Evolutionary conservation across 2,329 filamentous ascomycete species (phyloP).

Genomic region (Aspergillus pseudonomiae): DNA sequence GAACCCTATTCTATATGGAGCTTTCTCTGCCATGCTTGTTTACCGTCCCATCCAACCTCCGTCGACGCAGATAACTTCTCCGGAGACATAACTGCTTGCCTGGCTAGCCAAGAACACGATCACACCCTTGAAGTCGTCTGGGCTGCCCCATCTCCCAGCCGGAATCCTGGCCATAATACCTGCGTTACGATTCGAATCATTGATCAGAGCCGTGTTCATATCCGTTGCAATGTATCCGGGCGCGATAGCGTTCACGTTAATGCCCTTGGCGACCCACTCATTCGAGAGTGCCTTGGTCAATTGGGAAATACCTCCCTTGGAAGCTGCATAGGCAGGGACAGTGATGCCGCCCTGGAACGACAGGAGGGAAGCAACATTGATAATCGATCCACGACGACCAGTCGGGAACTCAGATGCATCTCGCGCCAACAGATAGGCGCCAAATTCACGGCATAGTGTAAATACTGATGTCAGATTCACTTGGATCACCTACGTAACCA

Average conservation of each 20-base stretch:
- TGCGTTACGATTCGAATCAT: conserved; percentile 68
- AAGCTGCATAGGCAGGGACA: conserved; percentile 83
- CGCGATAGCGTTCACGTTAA: conserved; percentile 85
- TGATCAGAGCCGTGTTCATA: conserved; percentile 84
- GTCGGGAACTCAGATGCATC: conserved; percentile 37
- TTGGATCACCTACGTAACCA: conserved; percentile 67
- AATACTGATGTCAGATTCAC: conserved; percentile 86
- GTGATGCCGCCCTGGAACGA: conserved; percentile 85
- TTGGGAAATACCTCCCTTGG: conserved; percentile 83
- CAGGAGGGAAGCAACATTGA: conserved; percentile 82
- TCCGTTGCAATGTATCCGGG: conserved; percentile 92
- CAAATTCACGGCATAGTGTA: conserved; percentile 37
- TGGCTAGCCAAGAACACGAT: conserved; percentile 75
- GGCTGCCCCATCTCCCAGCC: conserved; percentile 77
- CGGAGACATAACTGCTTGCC: conserved; percentile 79
- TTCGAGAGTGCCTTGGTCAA: conserved; percentile 83
- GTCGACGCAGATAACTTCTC: conserved; percentile 81
- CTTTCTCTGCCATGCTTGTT: background rate
- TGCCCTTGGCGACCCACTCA: conserved; percentile 78
- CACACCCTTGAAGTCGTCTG: conserved; percentile 86
- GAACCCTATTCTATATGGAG: background rate
- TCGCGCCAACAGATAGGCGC: conserved; percentile 35
- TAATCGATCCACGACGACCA: conserved; percentile 58
- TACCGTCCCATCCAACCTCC: conserved; percentile 92
- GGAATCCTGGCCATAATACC: conserved; percentile 82